Percentiles rank a stretch among this genome's conserved stretches.
phyloP scores from a whole-genome alignment of 192 early-diverging fungal species.

The Backusella sp. region DNA sequence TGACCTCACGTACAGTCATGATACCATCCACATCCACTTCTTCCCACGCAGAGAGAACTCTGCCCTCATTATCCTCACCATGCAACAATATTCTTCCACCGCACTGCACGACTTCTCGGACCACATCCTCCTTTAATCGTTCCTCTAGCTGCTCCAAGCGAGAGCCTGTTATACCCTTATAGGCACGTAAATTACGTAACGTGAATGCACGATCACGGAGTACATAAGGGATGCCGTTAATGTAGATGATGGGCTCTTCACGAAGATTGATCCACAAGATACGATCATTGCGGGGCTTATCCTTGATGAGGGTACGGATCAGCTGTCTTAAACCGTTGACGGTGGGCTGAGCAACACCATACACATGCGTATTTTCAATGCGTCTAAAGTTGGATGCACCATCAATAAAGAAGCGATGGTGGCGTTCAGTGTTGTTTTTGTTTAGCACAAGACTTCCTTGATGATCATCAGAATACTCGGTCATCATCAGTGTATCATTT shows the following conservation, averaged over 20 bases:
- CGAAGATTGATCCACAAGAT: conserved; percentile 63
- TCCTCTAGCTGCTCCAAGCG: conserved; percentile 55
- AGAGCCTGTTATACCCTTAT: conserved; percentile 50
- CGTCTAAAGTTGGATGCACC: conserved; percentile 60
- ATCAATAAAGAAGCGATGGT: conserved; percentile 30
- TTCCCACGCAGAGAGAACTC: conserved; percentile 54
- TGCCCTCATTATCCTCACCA: conserved; percentile 42
- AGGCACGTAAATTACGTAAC: conserved; percentile 58
- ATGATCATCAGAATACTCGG: not conserved
- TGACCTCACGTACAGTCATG: conserved; percentile 50
- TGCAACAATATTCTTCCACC: conserved; percentile 57
- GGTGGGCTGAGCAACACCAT: conserved; percentile 61
- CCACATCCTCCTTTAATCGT: conserved; percentile 54
- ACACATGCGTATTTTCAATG: conserved; percentile 40
- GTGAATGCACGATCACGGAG: conserved; percentile 54
- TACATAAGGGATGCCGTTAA: conserved; percentile 63
- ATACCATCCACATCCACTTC: conserved; percentile 51
- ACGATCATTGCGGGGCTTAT: conserved; percentile 12
- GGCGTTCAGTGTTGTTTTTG: conserved; percentile 7
- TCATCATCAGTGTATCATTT: not conserved
- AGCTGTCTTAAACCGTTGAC: conserved; percentile 57
- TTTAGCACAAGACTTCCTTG: conserved; percentile 4
- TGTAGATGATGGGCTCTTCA: conserved; percentile 65
- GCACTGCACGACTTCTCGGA: conserved; percentile 44
- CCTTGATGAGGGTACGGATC: conserved; percentile 21